Base-by-base conservation (phyloP, 129 eudicot species). In the Ambrosia artemisiifolia region DNA sequence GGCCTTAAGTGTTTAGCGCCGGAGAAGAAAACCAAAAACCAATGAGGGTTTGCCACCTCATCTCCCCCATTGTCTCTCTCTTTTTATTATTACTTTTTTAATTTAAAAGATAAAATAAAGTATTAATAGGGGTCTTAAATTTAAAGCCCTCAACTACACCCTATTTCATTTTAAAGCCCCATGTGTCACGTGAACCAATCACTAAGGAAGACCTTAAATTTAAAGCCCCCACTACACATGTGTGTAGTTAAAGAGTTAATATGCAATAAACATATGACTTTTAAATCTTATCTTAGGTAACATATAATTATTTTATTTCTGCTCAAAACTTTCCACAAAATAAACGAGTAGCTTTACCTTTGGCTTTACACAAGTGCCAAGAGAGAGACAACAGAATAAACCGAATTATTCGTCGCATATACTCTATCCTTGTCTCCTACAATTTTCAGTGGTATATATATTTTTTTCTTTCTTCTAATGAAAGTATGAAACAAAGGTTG, bases 361-460 rank as follows among this genome's bases (percentile, higher is more conserved):
- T n/a, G n/a, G n/a, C n/a, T n/a, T 73, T 61, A 63, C 76, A 70
- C 36, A 63, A 42, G 66, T 78, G 67, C 67, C 77, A 78, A 63
- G 77, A 70, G 82, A 50, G 71, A 53, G 67, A 75, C 73, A 54
- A 30, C 60, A 77, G 16, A 66, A 33, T 55, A 43, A 43, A 77
- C 40, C 10, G 77, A 64, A 62, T 70, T 63, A 71, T 78, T 63
- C 77, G 3, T 51, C 18, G 82, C 77, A 78, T 78, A 78, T 78
- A 51, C 77, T 38, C 50, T 18, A 24, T 38, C 61, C 38, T 30
- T 70, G 72, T 70, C 70, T 66, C 81, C 66, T 62, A 49, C 67
- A 50, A 46, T 13, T 38, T 54, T 18, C 33, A 28, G 28, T 20
- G 13, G n/a, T 70, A 34, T 35, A n/a, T n/a, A n/a, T n/a, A n/a